Conservation (phyloP, 805 yeast species). For the Metschnikowia noctiluminum region DNA sequence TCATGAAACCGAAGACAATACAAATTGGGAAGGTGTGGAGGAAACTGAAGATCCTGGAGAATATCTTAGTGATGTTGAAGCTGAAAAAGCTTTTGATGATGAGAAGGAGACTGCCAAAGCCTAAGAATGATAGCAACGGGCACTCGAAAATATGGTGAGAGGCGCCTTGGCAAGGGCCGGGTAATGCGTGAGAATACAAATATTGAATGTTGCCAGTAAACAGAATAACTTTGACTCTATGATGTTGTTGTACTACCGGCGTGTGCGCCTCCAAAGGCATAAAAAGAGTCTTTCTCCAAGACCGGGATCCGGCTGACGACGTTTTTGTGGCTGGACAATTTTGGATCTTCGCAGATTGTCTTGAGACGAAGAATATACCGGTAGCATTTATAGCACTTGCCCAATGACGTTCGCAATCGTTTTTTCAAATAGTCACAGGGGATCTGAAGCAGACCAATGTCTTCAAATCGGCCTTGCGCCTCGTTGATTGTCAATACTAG, state of each 20-base stretch:
- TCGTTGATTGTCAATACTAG: constrained; percentile 16
- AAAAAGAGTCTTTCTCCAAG: constrained; percentile 9
- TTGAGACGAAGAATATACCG: constrained; percentile 16
- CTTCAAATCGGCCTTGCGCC: constrained; percentile 15
- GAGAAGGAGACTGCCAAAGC: too few species aligned
- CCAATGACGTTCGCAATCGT: constrained; percentile 5
- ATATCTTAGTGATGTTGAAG: too few species aligned
- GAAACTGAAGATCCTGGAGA: too few species aligned
- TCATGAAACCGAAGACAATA: too few species aligned
- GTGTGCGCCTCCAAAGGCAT: constrained; percentile 2
- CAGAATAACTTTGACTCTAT: too few species aligned
- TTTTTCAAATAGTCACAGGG: constrained; percentile 11
- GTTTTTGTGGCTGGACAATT: constrained; percentile 16
- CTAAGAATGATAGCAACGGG: too few species aligned
- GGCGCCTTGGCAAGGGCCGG: too few species aligned
- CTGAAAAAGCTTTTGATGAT: too few species aligned
- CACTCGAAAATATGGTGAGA: too few species aligned
- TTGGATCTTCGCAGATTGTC: constrained; percentile 17
- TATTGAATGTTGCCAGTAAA: too few species aligned
- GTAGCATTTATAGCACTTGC: constrained; percentile 15
- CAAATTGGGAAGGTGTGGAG: too few species aligned
- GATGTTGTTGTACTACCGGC: background rate
- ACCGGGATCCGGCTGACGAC: constrained; percentile 13
- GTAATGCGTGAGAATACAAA: too few species aligned
- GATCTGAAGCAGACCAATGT: constrained; percentile 7